Evolutionary conservation across 2,329 filamentous ascomycete species (phyloP).

Genomic region (Aspergillus fijiensis): DNA sequence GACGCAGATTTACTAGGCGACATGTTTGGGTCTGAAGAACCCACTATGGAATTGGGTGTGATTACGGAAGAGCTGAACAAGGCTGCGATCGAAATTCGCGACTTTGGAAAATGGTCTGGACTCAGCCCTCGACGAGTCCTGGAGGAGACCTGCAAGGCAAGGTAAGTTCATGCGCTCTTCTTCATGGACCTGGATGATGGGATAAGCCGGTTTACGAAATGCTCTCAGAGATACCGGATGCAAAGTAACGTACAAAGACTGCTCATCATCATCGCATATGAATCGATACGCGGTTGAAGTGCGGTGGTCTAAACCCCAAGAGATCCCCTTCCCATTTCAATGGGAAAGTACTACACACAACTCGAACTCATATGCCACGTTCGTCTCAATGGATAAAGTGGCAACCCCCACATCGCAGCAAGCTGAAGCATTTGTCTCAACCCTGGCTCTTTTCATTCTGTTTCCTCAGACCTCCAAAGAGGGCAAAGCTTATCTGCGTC

Average conservation of each 20-base stretch:
- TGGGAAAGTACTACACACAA: slow-evolving; percentile 45
- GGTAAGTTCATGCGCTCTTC: slow-evolving; percentile 46
- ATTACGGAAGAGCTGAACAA: slow-evolving; percentile 32
- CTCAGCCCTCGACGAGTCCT: slow-evolving; percentile 72
- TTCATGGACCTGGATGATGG: neutral
- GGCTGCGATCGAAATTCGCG: slow-evolving; percentile 59
- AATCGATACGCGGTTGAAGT: slow-evolving; percentile 74
- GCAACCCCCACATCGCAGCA: slow-evolving; percentile 75
- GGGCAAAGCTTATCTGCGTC: slow-evolving; percentile 75
- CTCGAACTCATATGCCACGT: slow-evolving; percentile 50
- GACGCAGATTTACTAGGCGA: slow-evolving; percentile 53
- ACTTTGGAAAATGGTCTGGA: slow-evolving; percentile 83
- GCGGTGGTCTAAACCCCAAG: slow-evolving; percentile 74
- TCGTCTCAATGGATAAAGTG: slow-evolving; percentile 71
- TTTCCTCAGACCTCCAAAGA: slow-evolving; percentile 78
- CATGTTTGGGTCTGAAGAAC: slow-evolving; percentile 54
- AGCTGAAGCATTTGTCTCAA: slow-evolving; percentile 84
- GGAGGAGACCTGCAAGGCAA: slow-evolving; percentile 83
- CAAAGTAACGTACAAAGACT: slow-evolving; percentile 64
- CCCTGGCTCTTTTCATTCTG: slow-evolving; percentile 75
- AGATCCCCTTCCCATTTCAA: slow-evolving; percentile 45
- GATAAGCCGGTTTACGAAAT: neutral
- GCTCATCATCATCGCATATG: slow-evolving; percentile 73
- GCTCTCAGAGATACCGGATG: slow-evolving; percentile 64
- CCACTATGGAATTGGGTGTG: slow-evolving; percentile 44